These are phyloP conservation scores for Gracilaria domingensis DNA, from an alignment of 23 red algal species.

Conservation along the genomic window DNA sequence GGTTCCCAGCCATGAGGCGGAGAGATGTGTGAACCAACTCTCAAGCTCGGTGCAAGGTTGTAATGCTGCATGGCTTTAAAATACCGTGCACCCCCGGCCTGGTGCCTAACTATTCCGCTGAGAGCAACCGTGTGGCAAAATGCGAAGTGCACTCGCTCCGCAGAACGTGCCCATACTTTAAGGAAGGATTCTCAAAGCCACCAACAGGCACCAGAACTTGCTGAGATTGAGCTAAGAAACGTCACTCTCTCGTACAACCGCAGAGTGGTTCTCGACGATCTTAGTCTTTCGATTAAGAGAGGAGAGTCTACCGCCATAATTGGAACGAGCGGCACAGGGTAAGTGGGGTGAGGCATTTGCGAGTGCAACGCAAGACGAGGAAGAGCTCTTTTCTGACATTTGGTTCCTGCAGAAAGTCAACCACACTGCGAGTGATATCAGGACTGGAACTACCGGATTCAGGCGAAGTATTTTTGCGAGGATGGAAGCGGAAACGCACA, in stretches of 20 bases:
- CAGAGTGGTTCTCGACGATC: slow-evolving; percentile 57
- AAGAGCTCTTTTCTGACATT: not conserved
- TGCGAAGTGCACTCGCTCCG: not conserved
- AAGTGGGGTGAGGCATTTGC: not conserved
- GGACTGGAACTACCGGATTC: slow-evolving; percentile 76
- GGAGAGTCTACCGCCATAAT: slow-evolving; percentile 86
- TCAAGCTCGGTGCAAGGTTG: not conserved
- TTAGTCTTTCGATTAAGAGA: slow-evolving; percentile 59
- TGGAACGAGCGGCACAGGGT: slow-evolving; percentile 86
- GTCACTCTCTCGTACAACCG: slow-evolving; percentile 39
- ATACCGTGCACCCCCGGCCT: not conserved
- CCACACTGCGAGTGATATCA: slow-evolving; percentile 83
- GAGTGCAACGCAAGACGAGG: not conserved
- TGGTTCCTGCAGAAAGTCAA: slow-evolving; percentile 51
- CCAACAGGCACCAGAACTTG: not conserved
- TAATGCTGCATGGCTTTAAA: slow-evolving; percentile 13
- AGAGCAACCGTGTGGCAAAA: not conserved
- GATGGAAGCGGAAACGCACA: slow-evolving; percentile 24
- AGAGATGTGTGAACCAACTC: not conserved
- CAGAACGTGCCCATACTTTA: not conserved
- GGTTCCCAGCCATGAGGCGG: not conserved
- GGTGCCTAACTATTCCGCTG: not conserved
- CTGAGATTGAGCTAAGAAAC: slow-evolving; percentile 60
- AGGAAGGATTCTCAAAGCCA: not conserved
- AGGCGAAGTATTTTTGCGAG: slow-evolving; percentile 66